Evolutionary conservation across 2,329 filamentous ascomycete species (phyloP), one percentile per base, ranked within the genome.

Genomic region (Colletotrichum destructivum): DNA sequence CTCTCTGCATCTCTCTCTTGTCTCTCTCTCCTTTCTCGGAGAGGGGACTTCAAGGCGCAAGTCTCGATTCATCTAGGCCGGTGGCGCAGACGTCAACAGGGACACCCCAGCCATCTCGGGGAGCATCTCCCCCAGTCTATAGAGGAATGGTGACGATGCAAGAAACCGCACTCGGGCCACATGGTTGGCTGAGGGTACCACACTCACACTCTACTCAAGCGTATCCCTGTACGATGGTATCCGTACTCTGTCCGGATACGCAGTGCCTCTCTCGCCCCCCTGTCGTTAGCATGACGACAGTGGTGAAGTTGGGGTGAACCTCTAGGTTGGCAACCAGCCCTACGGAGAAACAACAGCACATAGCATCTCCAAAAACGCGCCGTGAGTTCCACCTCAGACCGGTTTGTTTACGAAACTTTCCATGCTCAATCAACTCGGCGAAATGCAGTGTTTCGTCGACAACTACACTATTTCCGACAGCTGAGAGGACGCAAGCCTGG

Each of bases 231-330:
- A n/a, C n/a, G n/a, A n/a, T n/a, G n/a, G n/a, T n/a, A 35, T 35
- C 31, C 31, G 31, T 16, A 42, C 35, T 31, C 26, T 31, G 54
- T 40, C 42, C 35, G 8, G 44, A 35, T 9, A 46, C 16, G 44
- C 44, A 46, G 44, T 6, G 44, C 18, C 16, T 54, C 51, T 26
- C 26, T 31, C 26, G 26, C 26, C 26, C 26, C 67, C 55, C 62
- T 67, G 67, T 47, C 55, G 49, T 70, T 67, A 61, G 67, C 55
- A 67, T 67, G 67, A 67, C 40, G 67, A 21, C 49, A 40, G 47
- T 70, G 55, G 66, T 70, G 65, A 57, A 46, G 15, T 51, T 40
- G 63, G 42, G 26, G 23, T 42, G 18, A 55, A 51, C 15, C 16
- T 49, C 21, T 18, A 31, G 12, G 26, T 55, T 44, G 51, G 63